These are phyloP conservation scores for Vitis hybrid DNA, from an alignment of 177 flowering plant species.

Conservation along the genomic window DNA sequence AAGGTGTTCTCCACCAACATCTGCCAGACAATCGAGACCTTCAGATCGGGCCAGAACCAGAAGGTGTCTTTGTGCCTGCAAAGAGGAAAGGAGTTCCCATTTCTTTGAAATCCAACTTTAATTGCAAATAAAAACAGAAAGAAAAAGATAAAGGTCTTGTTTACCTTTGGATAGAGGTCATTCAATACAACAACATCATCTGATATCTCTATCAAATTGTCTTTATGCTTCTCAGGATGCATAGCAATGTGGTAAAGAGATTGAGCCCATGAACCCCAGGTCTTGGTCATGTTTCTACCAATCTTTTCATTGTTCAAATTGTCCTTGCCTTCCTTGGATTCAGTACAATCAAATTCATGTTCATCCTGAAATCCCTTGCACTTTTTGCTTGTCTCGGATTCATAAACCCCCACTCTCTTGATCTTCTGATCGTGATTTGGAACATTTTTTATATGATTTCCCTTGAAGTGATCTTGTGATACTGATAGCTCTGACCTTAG, in stretches of 20 bases:
- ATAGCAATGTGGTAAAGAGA: conserved; percentile 68
- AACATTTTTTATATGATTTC: conserved; percentile 11
- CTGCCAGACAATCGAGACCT: conserved; percentile 71
- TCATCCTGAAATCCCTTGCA: conserved; percentile 47
- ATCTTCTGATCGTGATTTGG: conserved; percentile 37
- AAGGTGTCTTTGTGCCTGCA: conserved; percentile 77
- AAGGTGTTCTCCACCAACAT: conserved; percentile 66
- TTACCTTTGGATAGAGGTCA: conserved; percentile 89
- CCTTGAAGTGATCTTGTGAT: conserved; percentile 12
- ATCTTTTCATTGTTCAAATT: conserved; percentile 17
- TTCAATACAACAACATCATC: conserved; percentile 72
- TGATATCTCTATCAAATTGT: conserved; percentile 53
- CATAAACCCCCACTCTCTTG: conserved; percentile 43
- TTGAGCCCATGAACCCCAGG: conserved; percentile 88
- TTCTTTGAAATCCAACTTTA: not conserved
- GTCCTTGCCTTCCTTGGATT: conserved; percentile 13
- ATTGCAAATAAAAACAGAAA: not conserved
- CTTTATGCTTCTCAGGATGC: conserved; percentile 69
- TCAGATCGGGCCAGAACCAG: conserved; percentile 64
- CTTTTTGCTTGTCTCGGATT: conserved; percentile 56
- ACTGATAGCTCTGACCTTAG: conserved; percentile 17
- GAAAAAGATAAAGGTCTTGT: not conserved
- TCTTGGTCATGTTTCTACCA: conserved; percentile 23
- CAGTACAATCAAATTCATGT: conserved; percentile 16
- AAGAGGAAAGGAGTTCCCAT: conserved; percentile 3